Percentiles rank a stretch among this genome's conserved stretches.
phyloP scores from a whole-genome alignment of 2,329 filamentous ascomycete genomes.

The Aspergillus chevalieri region DNA sequence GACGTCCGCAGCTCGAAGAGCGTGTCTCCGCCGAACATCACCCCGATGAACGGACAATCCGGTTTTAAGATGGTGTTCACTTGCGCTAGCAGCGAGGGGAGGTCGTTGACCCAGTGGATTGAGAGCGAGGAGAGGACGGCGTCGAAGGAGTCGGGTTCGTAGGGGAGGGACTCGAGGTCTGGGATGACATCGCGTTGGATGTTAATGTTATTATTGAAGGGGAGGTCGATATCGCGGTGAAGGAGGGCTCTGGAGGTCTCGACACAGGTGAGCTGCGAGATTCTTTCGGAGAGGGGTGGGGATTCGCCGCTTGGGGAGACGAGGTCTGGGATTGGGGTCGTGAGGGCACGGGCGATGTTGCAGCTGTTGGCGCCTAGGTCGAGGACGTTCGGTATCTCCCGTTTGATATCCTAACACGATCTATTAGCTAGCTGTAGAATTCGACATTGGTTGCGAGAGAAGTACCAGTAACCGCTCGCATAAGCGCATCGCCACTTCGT shows the following conservation, averaged over 20 bases:
- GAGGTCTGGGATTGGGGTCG: conserved; percentile 60
- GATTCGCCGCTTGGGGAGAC: conserved; percentile 29
- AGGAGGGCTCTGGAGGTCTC: conserved; percentile 75
- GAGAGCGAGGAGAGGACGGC: conserved; percentile 83
- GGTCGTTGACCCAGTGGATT: conserved; percentile 96
- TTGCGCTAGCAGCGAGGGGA: conserved; percentile 75
- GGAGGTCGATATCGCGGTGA: conserved; percentile 62
- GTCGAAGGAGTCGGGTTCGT: conserved; percentile 71
- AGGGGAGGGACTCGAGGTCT: conserved; percentile 64
- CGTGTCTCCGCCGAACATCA: conserved; percentile 94
- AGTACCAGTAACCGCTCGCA: conserved; percentile 77
- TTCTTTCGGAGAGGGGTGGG: conserved; percentile 60
- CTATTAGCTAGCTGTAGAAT: not conserved
- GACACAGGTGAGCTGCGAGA: conserved; percentile 69
- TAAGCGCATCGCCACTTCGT: conserved; percentile 79
- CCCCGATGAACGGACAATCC: conserved; percentile 84
- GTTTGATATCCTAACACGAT: conserved; percentile 71
- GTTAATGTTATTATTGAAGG: conserved; percentile 66
- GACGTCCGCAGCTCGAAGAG: conserved; percentile 90
- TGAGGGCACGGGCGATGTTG: conserved; percentile 80
- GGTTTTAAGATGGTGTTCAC: conserved; percentile 85
- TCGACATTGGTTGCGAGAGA: not conserved
- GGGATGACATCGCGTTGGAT: conserved; percentile 70
- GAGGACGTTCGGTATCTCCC: conserved; percentile 73
- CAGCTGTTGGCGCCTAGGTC: conserved; percentile 94